A percentile compares a stretch with the other conserved stretches of the same genome.
Evolutionary conservation across 2,329 filamentous ascomycete species (phyloP).

Genomic region (Ceratocystiopsis minuta): DNA sequence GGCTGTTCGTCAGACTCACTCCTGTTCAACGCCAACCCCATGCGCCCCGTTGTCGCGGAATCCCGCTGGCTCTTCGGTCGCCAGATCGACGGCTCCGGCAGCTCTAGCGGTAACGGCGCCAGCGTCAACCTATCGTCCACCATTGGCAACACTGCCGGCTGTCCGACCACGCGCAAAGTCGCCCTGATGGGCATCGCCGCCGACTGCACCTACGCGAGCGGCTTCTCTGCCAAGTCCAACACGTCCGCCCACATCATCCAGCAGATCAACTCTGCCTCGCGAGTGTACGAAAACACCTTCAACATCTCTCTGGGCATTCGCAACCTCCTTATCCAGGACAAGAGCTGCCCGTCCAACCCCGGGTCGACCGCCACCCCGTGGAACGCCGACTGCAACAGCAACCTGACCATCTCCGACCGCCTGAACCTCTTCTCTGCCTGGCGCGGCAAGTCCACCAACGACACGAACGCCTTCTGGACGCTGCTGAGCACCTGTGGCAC

Average conservation of each 20-base stretch:
- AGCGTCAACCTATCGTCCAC: constrained; percentile 60
- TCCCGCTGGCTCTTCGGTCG: constrained; percentile 51
- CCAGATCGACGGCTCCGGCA: constrained; percentile 44
- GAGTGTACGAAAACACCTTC: constrained; percentile 76
- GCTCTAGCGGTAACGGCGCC: constrained; percentile 52
- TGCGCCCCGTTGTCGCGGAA: constrained; percentile 38
- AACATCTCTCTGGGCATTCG: constrained; percentile 85
- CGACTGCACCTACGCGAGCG: constrained; percentile 71
- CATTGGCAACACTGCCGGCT: constrained; percentile 71
- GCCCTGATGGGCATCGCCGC: constrained; percentile 83
- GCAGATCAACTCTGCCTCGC: constrained; percentile 72
- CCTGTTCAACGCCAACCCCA: constrained; percentile 55
- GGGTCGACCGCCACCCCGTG: constrained; percentile 52
- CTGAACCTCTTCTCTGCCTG: constrained; percentile 78
- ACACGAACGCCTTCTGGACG: constrained; percentile 87
- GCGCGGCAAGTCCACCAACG: constrained; percentile 52
- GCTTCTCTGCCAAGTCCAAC: constrained; percentile 48
- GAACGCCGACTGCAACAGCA: constrained; percentile 58
- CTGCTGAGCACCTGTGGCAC: constrained; percentile 69
- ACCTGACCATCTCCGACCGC: constrained; percentile 52
- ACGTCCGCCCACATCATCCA: constrained; percentile 60
- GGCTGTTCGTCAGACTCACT: constrained; percentile 61
- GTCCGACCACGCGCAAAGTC: constrained; percentile 76
- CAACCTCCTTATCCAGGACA: constrained; percentile 63
- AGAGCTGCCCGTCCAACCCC: constrained; percentile 49